These are phyloP conservation scores for Austroboletus novae-zelandiae DNA, from an alignment of 1,284 basidiomycete species.

Conservation along the genomic window DNA sequence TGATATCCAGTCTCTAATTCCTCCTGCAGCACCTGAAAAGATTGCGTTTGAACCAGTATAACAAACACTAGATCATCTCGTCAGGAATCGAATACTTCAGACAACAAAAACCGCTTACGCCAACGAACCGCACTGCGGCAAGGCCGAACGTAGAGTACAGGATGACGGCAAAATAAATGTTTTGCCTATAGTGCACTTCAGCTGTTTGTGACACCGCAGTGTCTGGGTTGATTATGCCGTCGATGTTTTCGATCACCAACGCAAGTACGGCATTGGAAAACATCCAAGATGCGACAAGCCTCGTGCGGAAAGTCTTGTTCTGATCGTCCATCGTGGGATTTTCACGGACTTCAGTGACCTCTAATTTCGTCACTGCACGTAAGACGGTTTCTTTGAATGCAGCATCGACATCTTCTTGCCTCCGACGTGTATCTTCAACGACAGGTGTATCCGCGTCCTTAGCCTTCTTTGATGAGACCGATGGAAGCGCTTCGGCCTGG, in stretches of 20 bases:
- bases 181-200: conserved; percentile 59
- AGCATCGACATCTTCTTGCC: conserved; percentile 89
- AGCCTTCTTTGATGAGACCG: conserved; percentile 80
- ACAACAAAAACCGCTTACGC: conserved; percentile 52
- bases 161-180: conserved; percentile 79
- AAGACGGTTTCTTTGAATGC: conserved; percentile 93
- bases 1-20: conserved; percentile 42
- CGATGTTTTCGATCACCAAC: conserved; percentile 82
- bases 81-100: conserved; percentile 10
- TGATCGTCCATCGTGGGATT: conserved; percentile 88
- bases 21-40: conserved; percentile 78
- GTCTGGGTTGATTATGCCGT: conserved; percentile 62
- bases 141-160: conserved; percentile 89
- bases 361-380: conserved; percentile 84
- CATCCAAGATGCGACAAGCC: conserved; percentile 86
- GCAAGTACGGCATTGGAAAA: conserved; percentile 77
- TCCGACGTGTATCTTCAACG: conserved; percentile 78
- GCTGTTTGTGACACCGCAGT: conserved; percentile 43
- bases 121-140: conserved; percentile 76
- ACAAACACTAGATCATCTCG: conserved; percentile 57
- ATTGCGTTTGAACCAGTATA: conserved; percentile 81
- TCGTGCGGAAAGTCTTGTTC: conserved; percentile 93
- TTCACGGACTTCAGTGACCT: conserved; percentile 67
- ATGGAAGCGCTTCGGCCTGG: conserved; percentile 92
- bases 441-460: conserved; percentile 75